Evolutionary conservation across 2,329 filamentous ascomycete species (phyloP), one percentile per base, ranked within the genome.

Genomic region (Fusarium sp.): DNA sequence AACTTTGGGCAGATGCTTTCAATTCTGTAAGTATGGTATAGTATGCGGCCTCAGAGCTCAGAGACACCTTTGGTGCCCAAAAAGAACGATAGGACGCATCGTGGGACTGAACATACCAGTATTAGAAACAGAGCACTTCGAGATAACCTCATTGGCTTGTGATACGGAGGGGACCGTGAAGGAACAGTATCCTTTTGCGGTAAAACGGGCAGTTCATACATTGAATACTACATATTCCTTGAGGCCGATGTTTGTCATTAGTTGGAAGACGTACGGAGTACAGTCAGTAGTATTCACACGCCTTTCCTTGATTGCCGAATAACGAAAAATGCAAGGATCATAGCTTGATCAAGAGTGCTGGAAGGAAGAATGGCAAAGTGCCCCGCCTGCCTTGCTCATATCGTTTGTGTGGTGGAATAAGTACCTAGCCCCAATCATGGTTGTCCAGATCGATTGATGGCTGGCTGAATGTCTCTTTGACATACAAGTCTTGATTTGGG

Each of bases 351-450:
- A 51, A 41, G 51, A 54, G 41, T 27, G 35, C 48, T 48, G 39
- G 37, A 57, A 57, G 39, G 37, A 57, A 57, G 38, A 70, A 73
- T 42, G 59, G 33, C 41, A 63, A 45, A 63, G 38, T 63, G 44
- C 71, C 71, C 71, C 67, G 59, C 35, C 35, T 35, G 33, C 33
- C 16, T 19, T 19, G 18, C 70, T 70, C 42, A 35, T 52, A 51
- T 56, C 37, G 42, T 60, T 61, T 59, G 55, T 60, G 55, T 56
- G 58, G 67, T 73, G 70, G 58, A 73, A 66, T 58, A 63, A 46
- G 62, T 66, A 15, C 31, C 31, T 33, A 59, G 45, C 48, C 56
- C 52, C 39, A 64, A 64, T 56, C 29, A 41, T 38, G 33, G 27
- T 35, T 49, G 21, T 39, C 56, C 27, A 46, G 29, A 33, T 51